A percentile compares a stretch with the other conserved stretches of the same genome.
Conservation (phyloP, 306 rosid genomes). For the Pterocarpus santalinus region DNA sequence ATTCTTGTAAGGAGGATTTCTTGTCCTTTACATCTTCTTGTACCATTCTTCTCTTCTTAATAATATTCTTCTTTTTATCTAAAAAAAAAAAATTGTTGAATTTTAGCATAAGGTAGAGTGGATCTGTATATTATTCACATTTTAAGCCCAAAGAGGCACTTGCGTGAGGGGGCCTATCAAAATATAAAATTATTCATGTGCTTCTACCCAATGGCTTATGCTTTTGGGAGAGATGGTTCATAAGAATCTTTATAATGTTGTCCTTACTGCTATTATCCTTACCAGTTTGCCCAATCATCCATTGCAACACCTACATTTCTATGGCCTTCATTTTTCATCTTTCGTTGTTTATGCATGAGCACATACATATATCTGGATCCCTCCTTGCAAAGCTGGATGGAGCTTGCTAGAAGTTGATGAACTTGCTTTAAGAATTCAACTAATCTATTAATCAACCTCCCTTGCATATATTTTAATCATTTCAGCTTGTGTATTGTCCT, state of each 20-base stretch:
- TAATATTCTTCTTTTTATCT: too few species aligned
- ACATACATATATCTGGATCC: neutral
- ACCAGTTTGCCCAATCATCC: conserved; percentile 3
- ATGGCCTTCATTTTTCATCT: neutral
- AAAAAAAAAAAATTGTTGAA: too few species aligned
- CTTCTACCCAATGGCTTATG: too few species aligned
- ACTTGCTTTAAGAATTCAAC: neutral
- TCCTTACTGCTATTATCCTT: neutral
- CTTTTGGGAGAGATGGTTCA: too few species aligned
- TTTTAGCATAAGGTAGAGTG: too few species aligned
- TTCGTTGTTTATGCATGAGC: neutral
- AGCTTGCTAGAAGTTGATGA: neutral
- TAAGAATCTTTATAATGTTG: neutral
- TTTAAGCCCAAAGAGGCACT: too few species aligned
- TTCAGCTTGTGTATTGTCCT: conserved; percentile 15
- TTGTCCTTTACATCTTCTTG: too few species aligned
- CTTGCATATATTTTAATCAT: neutral
- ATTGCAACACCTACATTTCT: conserved; percentile 2
- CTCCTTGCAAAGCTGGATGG: neutral
- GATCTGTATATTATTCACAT: too few species aligned
- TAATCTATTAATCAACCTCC: conserved; percentile 9
- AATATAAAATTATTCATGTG: too few species aligned
- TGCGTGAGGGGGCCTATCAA: too few species aligned
- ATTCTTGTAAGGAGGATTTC: too few species aligned
- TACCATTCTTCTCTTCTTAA: too few species aligned